A percentile compares a stretch with the other conserved stretches of the same genome.
phyloP scores from a whole-genome alignment of 345 rosid genomes.

The Garcia nutans region DNA sequence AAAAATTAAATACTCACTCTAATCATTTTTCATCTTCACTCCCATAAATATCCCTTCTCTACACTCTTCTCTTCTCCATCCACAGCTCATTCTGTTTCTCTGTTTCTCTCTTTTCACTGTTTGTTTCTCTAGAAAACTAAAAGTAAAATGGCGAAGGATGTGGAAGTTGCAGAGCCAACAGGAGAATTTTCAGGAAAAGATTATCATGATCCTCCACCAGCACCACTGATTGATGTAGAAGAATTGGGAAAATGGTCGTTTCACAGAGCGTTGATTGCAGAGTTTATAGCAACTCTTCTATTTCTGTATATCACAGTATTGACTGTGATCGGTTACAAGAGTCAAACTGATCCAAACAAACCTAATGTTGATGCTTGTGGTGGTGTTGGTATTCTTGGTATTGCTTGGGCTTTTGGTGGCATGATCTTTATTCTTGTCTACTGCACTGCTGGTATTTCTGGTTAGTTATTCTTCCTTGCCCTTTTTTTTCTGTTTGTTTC shows the following conservation, averaged over 20 bases:
- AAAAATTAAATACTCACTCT: neutral
- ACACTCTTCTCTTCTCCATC: neutral
- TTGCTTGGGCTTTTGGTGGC: conserved; percentile 97
- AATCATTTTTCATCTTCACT: conserved; percentile 14
- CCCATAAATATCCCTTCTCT: conserved; percentile 25
- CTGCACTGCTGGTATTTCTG: conserved; percentile 91
- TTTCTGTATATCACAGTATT: conserved; percentile 70
- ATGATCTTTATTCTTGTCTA: conserved; percentile 93
- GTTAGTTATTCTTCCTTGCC: conserved; percentile 30
- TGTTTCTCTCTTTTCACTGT: too few species aligned
- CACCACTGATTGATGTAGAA: conserved; percentile 54
- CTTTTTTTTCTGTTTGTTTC: neutral
- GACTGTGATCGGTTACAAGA: conserved; percentile 78
- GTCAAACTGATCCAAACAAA: conserved; percentile 39
- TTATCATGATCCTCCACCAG: conserved; percentile 73
- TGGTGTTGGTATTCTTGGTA: conserved; percentile 85
- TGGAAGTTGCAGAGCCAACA: conserved; percentile 35
- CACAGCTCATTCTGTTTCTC: neutral
- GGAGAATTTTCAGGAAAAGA: conserved; percentile 51
- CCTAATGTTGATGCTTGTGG: conserved; percentile 43
- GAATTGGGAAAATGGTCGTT: conserved; percentile 73
- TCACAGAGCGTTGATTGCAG: conserved; percentile 74
- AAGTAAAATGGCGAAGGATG: conserved; percentile 46
- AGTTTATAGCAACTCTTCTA: conserved; percentile 79
- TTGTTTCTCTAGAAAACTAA: neutral